Base-by-base conservation (phyloP, 768 basidiomycete genomes). In the Fibroporia radiculosa region DNA sequence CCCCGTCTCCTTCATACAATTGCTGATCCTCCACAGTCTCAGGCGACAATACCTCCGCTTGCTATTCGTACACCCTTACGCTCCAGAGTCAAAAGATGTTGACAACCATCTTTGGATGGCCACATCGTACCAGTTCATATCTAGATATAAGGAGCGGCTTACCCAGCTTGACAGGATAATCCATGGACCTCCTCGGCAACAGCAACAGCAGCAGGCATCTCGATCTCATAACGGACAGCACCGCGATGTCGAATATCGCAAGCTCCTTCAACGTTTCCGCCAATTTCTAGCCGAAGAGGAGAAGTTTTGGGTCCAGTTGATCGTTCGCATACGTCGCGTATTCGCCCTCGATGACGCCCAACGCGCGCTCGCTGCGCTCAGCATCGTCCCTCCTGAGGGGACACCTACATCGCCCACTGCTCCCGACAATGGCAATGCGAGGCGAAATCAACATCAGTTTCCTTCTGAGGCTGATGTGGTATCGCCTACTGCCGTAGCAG, bases 81-180 rank as follows among this genome's bases (percentile, higher is more conserved):
- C 83, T 33, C 75, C 72, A 39, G 85, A 89, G 62, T 80, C 82
- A 38, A 80, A 82, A 58, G 84, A 89, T 66, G 78, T 77, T 32
- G 86, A 92, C 59, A 85, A 75, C 24, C 81, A 85, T 51, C 74
- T 95, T 7, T 95, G 92, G 91, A 88, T 92, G 79, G 84, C 90
- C 59, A 93, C 92, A 0, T 86, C 88, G 28, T 87, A 95, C 64
- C 72, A 77, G 29, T 78, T 91, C 65, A 95, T 95, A 51, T 68
- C 83, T 13, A 71, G 75, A 19, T 93, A 90, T 71, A 92, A 93
- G 62, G 75, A 83, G 50, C 78, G 72, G 37, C 77, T 93, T 56
- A 64, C 78, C 32, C 62, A 69, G 0, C 72, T 90, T 43, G 88
- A 92, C 66, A 77, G 72, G 31, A 63, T 66, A 13, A 62, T 75